Conservation (phyloP, 805 yeast genomes). For the Wickerhamiella dianesei region DNA sequence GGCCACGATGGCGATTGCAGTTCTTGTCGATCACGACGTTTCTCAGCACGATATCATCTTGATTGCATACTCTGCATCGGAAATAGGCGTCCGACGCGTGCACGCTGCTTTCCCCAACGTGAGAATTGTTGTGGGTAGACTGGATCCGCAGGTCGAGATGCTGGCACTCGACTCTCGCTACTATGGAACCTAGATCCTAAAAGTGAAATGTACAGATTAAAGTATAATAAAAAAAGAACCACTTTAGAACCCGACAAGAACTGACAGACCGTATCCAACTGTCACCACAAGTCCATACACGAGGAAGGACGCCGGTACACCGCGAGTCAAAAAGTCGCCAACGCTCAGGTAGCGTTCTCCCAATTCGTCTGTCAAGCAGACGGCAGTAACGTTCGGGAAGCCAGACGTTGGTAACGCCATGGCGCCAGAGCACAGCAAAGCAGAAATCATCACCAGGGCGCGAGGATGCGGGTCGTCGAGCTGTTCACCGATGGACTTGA, state of each 20-base stretch:
- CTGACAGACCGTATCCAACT: conserved; percentile 67
- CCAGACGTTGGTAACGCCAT: conserved; percentile 98
- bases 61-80: conserved; percentile 63
- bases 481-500: conserved; percentile 72
- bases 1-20: conserved; percentile 85
- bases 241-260: conserved; percentile 35
- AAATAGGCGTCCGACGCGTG: conserved; percentile 60
- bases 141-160: conserved; percentile 41
- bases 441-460: conserved; percentile 51
- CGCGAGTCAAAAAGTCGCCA: conserved; percentile 71
- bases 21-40: conserved; percentile 69
- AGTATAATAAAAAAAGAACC: not conserved
- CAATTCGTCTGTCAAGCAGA: conserved; percentile 82
- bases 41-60: conserved; percentile 46
- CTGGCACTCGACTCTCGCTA: conserved; percentile 65
- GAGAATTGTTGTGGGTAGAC: conserved; percentile 52
- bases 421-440: conserved; percentile 74
- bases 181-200: conserved; percentile 45
- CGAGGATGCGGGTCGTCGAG: conserved; percentile 61
- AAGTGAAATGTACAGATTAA: not conserved
- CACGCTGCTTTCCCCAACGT: conserved; percentile 61
- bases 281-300: conserved; percentile 62
- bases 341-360: conserved; percentile 86
- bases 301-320: conserved; percentile 75
- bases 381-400: conserved; percentile 94